Percentiles rank a stretch among this genome's conserved stretches.
These are phyloP conservation scores for Tympanopsis confertula DNA, from an alignment of 2,329 filamentous ascomycete species.

Conservation along the genomic window DNA sequence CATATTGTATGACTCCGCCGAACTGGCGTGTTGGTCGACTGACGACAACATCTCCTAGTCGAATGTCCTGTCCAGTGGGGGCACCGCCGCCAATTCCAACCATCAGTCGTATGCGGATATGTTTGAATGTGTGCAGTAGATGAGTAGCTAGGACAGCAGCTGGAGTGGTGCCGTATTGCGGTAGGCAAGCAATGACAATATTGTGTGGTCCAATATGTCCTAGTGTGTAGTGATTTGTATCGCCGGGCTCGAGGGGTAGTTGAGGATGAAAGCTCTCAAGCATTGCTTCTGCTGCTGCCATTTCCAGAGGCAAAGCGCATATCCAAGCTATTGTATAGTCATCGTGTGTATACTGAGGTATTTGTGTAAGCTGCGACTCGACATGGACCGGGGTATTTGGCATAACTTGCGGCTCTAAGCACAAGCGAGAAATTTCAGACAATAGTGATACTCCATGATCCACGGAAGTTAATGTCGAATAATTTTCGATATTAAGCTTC, in stretches of 20 bases:
- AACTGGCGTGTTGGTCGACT: neutral
- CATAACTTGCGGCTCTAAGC: too few relatives aligned
- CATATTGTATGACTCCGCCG: neutral
- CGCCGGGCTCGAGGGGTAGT: neutral
- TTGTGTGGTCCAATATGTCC: neutral
- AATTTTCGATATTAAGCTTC: too few relatives aligned
- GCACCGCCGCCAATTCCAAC: neutral
- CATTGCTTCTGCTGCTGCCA: constrained; percentile 7
- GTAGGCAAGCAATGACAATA: neutral
- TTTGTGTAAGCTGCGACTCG: too few relatives aligned
- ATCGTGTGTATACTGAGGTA: too few relatives aligned
- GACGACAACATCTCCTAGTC: neutral
- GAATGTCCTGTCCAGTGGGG: neutral
- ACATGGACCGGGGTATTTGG: too few relatives aligned
- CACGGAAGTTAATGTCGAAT: too few relatives aligned
- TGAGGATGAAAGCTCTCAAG: constrained; percentile 5
- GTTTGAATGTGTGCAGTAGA: neutral
- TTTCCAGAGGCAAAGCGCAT: constrained; percentile 7
- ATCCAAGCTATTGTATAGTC: constrained; percentile 10
- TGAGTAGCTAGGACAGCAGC: neutral
- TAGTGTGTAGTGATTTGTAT: neutral
- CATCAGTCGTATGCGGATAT: neutral
- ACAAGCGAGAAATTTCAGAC: too few relatives aligned
- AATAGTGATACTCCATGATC: too few relatives aligned
- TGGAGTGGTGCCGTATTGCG: neutral